Evolutionary conservation across 78 protist species (phyloP).

Genomic region (Dictyostelium intermedium): DNA sequence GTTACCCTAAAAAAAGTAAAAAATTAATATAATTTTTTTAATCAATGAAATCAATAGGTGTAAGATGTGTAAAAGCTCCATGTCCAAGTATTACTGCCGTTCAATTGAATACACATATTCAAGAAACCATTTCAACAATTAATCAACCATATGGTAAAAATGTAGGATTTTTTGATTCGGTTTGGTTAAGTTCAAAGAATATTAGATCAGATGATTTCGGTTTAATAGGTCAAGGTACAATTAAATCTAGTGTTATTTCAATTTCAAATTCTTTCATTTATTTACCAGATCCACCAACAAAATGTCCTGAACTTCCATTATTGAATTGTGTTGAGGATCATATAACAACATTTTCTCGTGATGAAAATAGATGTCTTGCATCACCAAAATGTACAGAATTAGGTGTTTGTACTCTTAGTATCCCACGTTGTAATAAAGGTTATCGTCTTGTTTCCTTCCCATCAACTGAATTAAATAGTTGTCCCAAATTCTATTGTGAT

Average conservation of each 20-base stretch:
- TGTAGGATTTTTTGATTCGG: not conserved
- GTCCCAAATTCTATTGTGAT: not conserved
- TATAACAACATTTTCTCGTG: not conserved
- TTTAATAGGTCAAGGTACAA: not conserved
- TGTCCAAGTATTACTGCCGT: not conserved
- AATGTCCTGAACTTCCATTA: not conserved
- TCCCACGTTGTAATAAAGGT: not conserved
- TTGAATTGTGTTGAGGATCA: not conserved
- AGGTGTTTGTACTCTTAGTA: not conserved
- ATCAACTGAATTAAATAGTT: not conserved
- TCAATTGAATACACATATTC: not conserved
- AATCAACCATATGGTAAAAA: not conserved
- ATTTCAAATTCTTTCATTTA: not conserved
- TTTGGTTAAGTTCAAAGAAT: not conserved
- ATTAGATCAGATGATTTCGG: not conserved
- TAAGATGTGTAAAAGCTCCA: not conserved
- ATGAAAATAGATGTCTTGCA: not conserved
- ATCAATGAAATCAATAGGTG: no score
- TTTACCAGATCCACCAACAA: constrained; percentile 2
- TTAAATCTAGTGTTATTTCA: not conserved
- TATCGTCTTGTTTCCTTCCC: not conserved
- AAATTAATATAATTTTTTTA: not conserved
- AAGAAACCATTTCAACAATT: not conserved
- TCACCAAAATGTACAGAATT: not conserved
- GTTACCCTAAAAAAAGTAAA: no score